phyloP scores from a whole-genome alignment of 768 basidiomycete species.

The Rhizopogon roseolus region DNA sequence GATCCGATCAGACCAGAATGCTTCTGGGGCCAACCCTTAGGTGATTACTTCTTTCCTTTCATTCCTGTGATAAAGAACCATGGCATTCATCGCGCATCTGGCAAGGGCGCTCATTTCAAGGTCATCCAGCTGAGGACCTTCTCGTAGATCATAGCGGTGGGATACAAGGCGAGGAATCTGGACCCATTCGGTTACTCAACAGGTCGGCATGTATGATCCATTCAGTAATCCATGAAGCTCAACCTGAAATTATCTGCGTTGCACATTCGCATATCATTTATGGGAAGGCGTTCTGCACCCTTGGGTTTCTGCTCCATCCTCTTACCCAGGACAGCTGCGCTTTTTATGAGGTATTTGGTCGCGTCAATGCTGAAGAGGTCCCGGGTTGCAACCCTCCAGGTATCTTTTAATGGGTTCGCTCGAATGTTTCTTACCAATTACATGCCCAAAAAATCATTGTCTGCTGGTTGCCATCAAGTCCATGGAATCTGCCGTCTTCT shows the following conservation, averaged over 20 bases:
- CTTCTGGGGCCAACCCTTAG: slow-evolving; percentile 49
- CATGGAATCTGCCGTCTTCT: slow-evolving; percentile 20
- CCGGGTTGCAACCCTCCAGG: slow-evolving; percentile 20
- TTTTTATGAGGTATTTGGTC: slow-evolving; percentile 23
- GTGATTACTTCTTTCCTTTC: slow-evolving; percentile 16
- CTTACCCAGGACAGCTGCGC: slow-evolving; percentile 30
- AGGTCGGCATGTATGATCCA: slow-evolving; percentile 35
- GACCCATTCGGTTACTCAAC: slow-evolving; percentile 30
- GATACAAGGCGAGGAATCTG: slow-evolving; percentile 26
- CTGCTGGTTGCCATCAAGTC: slow-evolving; percentile 17
- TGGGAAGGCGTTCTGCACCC: slow-evolving; percentile 34
- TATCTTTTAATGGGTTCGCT: neutral
- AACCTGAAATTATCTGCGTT: slow-evolving; percentile 31
- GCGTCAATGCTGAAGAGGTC: neutral
- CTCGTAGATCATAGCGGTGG: slow-evolving; percentile 37
- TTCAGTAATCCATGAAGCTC: slow-evolving; percentile 27
- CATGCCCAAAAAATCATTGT: slow-evolving; percentile 19
- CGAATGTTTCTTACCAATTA: neutral
- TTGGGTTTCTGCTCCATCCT: slow-evolving; percentile 26
- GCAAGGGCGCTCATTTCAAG: slow-evolving; percentile 40
- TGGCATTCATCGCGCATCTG: neutral
- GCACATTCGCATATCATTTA: slow-evolving; percentile 30
- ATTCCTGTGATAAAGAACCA: neutral
- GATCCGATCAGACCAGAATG: slow-evolving; percentile 36
- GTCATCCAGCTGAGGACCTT: slow-evolving; percentile 37